Evolutionary conservation across 768 basidiomycete genomes (phyloP).

Genomic region (Atractiella rhizophila): DNA sequence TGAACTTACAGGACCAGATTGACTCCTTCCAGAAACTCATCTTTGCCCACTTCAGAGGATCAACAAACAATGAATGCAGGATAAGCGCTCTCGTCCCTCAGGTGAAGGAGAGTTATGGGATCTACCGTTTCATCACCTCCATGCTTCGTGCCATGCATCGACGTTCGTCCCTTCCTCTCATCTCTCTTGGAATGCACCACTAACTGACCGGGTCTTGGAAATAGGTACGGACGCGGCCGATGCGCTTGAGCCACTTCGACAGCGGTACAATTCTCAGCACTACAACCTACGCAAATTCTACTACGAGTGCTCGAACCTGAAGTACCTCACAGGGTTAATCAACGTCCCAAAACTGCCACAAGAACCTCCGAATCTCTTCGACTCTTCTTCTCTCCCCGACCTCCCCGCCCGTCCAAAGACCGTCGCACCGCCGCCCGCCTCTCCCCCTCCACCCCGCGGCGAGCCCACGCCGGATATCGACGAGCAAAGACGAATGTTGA

Average conservation of each 20-base stretch:
- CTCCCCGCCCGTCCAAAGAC: conserved; percentile 57
- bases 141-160: conserved; percentile 96
- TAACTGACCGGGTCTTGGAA: not conserved
- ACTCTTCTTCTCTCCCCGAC: conserved; percentile 55
- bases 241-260: conserved; percentile 61
- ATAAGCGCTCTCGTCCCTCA: conserved; percentile 87
- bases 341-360: conserved; percentile 92
- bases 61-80: conserved; percentile 84
- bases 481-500: conserved; percentile 80
- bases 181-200: conserved; percentile 1
- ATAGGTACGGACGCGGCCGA: conserved; percentile 71
- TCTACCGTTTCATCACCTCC: conserved; percentile 93
- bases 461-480: conserved; percentile 41
- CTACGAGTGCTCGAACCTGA: conserved; percentile 96
- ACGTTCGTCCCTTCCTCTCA: conserved; percentile 29
- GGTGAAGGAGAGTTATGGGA: conserved; percentile 97
- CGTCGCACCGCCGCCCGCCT: conserved; percentile 35
- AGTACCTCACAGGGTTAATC: conserved; percentile 86
- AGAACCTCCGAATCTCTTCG: conserved; percentile 89
- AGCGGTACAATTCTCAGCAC: conserved; percentile 74
- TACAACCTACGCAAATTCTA: conserved; percentile 87
- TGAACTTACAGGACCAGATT: conserved; percentile 94
- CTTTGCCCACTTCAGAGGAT: conserved; percentile 76
- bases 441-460: conserved; percentile 27
- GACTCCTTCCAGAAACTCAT: conserved; percentile 96